A percentile compares a stretch with the other conserved stretches of the same genome.
Conservation (phyloP, 2,329 filamentous ascomycete genomes). For the Colletotrichum kahawae region DNA sequence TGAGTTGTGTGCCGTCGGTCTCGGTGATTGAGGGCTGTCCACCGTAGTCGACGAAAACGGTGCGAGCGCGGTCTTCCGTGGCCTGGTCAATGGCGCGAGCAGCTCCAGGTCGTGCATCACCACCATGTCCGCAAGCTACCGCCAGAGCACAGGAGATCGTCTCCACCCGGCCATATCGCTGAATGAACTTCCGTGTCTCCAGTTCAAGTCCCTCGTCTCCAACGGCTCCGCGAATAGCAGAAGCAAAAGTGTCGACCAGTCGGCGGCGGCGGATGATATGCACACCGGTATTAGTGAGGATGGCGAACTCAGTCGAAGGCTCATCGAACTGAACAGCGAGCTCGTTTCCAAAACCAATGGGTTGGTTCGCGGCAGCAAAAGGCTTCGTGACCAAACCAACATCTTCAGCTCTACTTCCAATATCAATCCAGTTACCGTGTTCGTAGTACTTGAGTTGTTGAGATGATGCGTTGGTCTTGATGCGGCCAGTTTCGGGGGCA, state of each 20-base stretch:
- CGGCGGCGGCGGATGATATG: conserved; percentile 84
- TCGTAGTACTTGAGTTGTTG: conserved; percentile 72
- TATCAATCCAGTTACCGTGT: conserved; percentile 77
- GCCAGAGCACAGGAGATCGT: conserved; percentile 90
- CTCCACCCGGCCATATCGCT: conserved; percentile 85
- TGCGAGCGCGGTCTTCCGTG: conserved; percentile 83
- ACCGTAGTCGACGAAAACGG: conserved; percentile 90
- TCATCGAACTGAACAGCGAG: conserved; percentile 95
- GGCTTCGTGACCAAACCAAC: conserved; percentile 78
- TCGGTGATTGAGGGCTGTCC: conserved; percentile 86
- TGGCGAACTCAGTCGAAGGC: conserved; percentile 80
- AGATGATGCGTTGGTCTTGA: conserved; percentile 64
- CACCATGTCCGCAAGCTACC: conserved; percentile 92
- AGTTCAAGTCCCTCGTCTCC: conserved; percentile 82
- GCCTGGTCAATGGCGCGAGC: conserved; percentile 82
- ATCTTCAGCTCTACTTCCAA: conserved; percentile 77
- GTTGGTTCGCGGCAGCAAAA: conserved; percentile 71
- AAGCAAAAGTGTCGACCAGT: conserved; percentile 90
- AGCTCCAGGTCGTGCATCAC: conserved; percentile 74
- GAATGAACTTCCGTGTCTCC: conserved; percentile 83
- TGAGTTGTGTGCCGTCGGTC: conserved; percentile 71
- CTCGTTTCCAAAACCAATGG: conserved; percentile 90
- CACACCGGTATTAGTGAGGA: conserved; percentile 89
- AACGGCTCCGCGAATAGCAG: conserved; percentile 74
- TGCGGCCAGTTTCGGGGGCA: conserved; percentile 85